phyloP scores from a whole-genome alignment of 1,284 basidiomycete genomes.

The Thelephora terrestris region DNA sequence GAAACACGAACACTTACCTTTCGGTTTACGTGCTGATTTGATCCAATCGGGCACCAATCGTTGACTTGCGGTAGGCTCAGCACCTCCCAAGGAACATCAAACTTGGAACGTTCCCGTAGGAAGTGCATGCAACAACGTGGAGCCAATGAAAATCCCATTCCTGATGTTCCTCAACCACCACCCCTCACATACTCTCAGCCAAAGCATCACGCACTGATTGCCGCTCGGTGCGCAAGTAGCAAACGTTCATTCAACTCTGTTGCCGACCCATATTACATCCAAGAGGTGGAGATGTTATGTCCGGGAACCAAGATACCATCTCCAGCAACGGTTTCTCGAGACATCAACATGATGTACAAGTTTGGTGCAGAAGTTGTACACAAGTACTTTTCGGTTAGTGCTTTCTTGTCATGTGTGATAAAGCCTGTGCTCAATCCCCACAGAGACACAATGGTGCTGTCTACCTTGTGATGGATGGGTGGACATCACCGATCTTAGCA shows the following conservation, averaged over 20 bases:
- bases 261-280: constrained; percentile 16
- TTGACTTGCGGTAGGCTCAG: not conserved
- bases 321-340: constrained; percentile 18
- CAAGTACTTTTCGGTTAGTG: constrained; percentile 18
- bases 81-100: not conserved
- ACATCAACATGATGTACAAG: constrained; percentile 18
- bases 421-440: no score
- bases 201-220: constrained; percentile 7
- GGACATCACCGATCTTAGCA: constrained; percentile 20
- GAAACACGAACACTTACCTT: not conserved
- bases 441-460: constrained; percentile 13
- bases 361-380: constrained; percentile 10
- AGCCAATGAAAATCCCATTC: not conserved
- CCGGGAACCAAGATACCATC: constrained; percentile 16
- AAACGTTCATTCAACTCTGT: constrained; percentile 16
- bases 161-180: not conserved
- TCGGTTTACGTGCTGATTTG: constrained; percentile 1
- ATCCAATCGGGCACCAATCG: not conserved
- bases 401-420: no score
- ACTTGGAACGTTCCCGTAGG: not conserved
- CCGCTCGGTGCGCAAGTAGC: constrained; percentile 4
- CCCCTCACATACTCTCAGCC: not conserved
- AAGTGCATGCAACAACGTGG: not conserved
- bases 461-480: constrained; percentile 24
- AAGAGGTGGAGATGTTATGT: constrained; percentile 20